These are phyloP conservation scores for Brasilioporus rufonigricans DNA, from an alignment of 768 basidiomycete genomes.

Conservation along the genomic window DNA sequence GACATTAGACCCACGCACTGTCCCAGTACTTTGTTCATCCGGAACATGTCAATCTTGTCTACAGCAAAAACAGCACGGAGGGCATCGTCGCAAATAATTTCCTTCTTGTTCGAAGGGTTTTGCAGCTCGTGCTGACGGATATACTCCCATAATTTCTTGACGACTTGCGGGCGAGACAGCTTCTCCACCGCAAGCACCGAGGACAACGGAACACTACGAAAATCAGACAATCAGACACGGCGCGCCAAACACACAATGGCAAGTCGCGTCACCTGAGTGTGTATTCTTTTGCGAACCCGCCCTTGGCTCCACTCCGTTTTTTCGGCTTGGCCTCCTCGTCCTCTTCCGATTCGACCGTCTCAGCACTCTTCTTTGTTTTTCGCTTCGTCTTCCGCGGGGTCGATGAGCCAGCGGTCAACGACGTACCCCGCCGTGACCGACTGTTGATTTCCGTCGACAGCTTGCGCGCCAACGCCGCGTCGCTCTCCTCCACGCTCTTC, in stretches of 20 bases:
- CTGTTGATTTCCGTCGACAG: conserved; percentile 70
- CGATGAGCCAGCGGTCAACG: conserved; percentile 35
- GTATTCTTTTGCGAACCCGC: conserved; percentile 80
- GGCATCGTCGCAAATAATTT: conserved; percentile 78
- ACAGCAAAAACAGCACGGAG: conserved; percentile 74
- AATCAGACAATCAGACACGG: conserved; percentile 1
- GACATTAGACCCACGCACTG: conserved; percentile 43
- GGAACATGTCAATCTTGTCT: conserved; percentile 90
- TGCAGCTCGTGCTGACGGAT: conserved; percentile 81
- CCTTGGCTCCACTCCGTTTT: conserved; percentile 53
- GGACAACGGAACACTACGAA: conserved; percentile 65
- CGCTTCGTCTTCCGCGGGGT: conserved; percentile 46
- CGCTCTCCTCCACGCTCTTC: conserved; percentile 52
- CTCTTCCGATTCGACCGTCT: conserved; percentile 45
- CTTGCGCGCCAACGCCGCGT: conserved; percentile 70
- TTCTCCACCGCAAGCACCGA: conserved; percentile 63
- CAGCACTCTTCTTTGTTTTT: conserved; percentile 52
- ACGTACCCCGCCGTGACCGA: conserved; percentile 47
- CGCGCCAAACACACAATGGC: neutral
- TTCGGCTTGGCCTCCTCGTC: conserved; percentile 48
- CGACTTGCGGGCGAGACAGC: conserved; percentile 84
- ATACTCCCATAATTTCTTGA: conserved; percentile 88
- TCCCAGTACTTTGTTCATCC: conserved; percentile 89
- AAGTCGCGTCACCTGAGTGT: conserved; percentile 52
- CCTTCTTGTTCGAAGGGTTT: conserved; percentile 79